phyloP scores from a whole-genome alignment of 495 filamentous ascomycete genomes.

The Venustampulla echinocandica region DNA sequence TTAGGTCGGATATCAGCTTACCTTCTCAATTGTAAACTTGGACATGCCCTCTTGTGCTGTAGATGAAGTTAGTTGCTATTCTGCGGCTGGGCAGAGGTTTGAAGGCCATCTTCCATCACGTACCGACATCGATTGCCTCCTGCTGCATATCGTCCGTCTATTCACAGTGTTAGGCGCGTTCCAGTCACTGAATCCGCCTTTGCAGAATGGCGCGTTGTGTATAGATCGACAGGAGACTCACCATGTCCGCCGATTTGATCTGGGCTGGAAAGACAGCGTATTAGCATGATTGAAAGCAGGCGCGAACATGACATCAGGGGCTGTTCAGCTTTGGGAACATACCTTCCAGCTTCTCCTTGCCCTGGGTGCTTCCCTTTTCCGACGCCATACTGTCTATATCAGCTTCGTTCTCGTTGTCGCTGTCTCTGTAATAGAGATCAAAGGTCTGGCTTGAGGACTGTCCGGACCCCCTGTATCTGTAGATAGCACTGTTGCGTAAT shows the following conservation, averaged over 20 bases:
- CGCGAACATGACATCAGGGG: neutral
- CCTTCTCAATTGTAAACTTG: slow-evolving; percentile 91
- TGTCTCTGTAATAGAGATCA: too few relatives aligned
- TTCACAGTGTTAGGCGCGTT: slow-evolving; percentile 5
- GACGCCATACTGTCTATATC: slow-evolving; percentile 32
- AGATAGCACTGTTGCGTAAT: too few relatives aligned
- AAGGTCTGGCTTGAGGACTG: too few relatives aligned
- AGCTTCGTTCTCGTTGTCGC: too few relatives aligned
- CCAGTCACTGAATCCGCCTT: neutral
- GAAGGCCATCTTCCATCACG: slow-evolving; percentile 33
- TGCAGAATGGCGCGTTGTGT: neutral
- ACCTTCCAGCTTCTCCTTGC: slow-evolving; percentile 63
- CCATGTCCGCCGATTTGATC: slow-evolving; percentile 98
- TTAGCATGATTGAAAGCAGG: slow-evolving; percentile 1
- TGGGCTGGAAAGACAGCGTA: slow-evolving; percentile 49
- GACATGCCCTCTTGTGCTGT: slow-evolving; percentile 88
- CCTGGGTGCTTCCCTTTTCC: slow-evolving; percentile 35
- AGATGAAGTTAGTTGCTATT: slow-evolving; percentile 3
- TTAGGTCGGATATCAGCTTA: slow-evolving; percentile 28
- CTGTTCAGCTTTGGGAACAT: slow-evolving; percentile 3
- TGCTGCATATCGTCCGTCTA: slow-evolving; percentile 96
- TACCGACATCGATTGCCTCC: slow-evolving; percentile 90
- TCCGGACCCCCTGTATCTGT: too few relatives aligned
- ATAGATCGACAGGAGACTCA: slow-evolving; percentile 29
- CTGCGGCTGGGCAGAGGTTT: neutral